Conservation (phyloP, 345 rosid species). For the Salix viminalis region DNA sequence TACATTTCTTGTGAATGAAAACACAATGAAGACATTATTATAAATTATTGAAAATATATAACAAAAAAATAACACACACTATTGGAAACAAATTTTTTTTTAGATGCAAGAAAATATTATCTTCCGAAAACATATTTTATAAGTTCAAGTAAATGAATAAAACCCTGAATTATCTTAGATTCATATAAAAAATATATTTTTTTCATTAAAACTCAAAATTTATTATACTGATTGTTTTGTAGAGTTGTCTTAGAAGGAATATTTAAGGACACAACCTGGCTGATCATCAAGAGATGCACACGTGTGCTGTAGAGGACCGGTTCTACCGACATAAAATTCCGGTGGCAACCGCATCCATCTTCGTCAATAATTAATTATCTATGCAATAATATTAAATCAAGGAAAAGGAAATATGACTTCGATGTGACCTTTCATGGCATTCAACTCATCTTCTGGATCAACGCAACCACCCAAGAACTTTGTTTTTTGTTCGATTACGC, state of each 20-base stretch:
- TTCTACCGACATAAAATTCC: background rate
- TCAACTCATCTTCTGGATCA: conserved; percentile 38
- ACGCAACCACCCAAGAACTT: conserved; percentile 28
- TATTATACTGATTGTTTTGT: no score
- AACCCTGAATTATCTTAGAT: no score
- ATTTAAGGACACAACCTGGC: conserved; percentile 22
- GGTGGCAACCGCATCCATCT: background rate
- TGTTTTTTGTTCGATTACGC: conserved; percentile 7
- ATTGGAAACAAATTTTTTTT: no score
- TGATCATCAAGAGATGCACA: conserved; percentile 14
- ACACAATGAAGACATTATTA: no score
- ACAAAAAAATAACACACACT: no score
- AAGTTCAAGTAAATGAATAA: no score
- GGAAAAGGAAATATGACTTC: background rate
- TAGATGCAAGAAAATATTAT: no score
- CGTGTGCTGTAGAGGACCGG: background rate
- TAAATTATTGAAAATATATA: no score
- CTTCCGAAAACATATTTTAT: no score
- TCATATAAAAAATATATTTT: no score
- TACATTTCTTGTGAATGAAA: no score
- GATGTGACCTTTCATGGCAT: conserved; percentile 29
- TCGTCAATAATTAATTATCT: background rate
- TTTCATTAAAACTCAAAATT: no score
- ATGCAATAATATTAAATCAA: background rate
- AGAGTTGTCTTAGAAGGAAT: background rate